Conservation (phyloP, 306 rosid genomes). For the Arachis hypogaea region DNA sequence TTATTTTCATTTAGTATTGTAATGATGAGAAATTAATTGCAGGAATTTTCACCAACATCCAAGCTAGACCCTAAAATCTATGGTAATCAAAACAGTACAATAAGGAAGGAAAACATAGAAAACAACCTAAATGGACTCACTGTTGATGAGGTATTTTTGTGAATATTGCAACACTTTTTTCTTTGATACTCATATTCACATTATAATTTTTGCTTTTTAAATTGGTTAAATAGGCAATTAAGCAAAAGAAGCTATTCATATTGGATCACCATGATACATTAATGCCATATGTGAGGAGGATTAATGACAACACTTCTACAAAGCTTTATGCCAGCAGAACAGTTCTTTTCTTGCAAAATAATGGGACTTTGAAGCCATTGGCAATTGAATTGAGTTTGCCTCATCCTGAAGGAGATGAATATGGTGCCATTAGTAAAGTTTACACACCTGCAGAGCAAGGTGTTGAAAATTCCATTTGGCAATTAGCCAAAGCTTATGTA, state of each 20-base stretch:
- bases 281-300: slow-evolving; percentile 66
- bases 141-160: slow-evolving; percentile 60
- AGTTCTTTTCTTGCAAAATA: slow-evolving; percentile 60
- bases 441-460: slow-evolving; percentile 60
- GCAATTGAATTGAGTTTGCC: slow-evolving; percentile 85
- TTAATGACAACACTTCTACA: slow-evolving; percentile 68
- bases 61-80: slow-evolving; percentile 57
- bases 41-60: slow-evolving; percentile 81
- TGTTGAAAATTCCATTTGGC: slow-evolving; percentile 66
- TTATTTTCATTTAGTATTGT: no score
- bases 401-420: slow-evolving; percentile 54
- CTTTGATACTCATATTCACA: not conserved
- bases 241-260: slow-evolving; percentile 56
- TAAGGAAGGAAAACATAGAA: slow-evolving; percentile 54
- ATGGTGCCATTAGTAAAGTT: slow-evolving; percentile 65
- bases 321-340: slow-evolving; percentile 77
- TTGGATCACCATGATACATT: slow-evolving; percentile 79
- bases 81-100: slow-evolving; percentile 74
- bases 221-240: slow-evolving; percentile 61
- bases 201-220: no score
- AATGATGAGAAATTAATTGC: slow-evolving; percentile 24
- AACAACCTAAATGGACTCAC: slow-evolving; percentile 60
- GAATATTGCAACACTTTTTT: not conserved
- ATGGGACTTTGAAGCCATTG: slow-evolving; percentile 79
- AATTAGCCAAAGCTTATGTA: slow-evolving; percentile 82